Base-by-base conservation (phyloP, 2,329 filamentous ascomycete genomes). In the Ascochyta koolunga region DNA sequence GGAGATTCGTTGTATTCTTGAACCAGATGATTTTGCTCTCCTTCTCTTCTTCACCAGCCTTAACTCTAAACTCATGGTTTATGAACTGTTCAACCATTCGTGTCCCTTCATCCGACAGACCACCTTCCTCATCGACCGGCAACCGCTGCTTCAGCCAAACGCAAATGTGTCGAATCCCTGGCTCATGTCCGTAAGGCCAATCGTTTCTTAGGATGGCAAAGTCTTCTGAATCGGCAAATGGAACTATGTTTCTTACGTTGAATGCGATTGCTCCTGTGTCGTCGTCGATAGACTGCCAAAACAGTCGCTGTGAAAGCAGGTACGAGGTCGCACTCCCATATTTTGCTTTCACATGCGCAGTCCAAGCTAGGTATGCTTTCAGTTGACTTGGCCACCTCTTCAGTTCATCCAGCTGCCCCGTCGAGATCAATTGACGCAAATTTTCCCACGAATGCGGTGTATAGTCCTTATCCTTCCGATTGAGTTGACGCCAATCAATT, bases 1-100 rank as follows among this genome's bases (percentile, higher is more conserved):
- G 85, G 70, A 87, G 64, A 32, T 78, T 79, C 8, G 80, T 81
- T 78, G 83, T 86, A 62, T 87, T 88, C 77, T 86, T 87, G 66
- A 87, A 88, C 85, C 85, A 88, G 52, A 84, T 67, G 21, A 87
- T 80, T 60, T 79, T 79, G 18, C 78, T 78, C 19, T 76, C 72
- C 52, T 66, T 64, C 33, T 65, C 73, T 29, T 61, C 58, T 56
- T 78, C 77, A 35, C 61, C 60, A 11, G 50, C 66, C 35, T 76
- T 73, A 10, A 65, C 64, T 11, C 82, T 74, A 67, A 87, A 86
- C 22, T 73, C 80, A 21, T 61, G 71, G 47, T 76, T 56, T n/a
- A 75, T 59, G 55, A 70, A 69, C 0, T 49, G 58, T 35, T 67
- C 59, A 5, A 77, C 72, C 59, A 65, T 40, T 5, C 22, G 48